Evolutionary conservation across 768 basidiomycete genomes (phyloP), one percentile per base, ranked within the genome.

Genomic region (Termitomyces titanicus): DNA sequence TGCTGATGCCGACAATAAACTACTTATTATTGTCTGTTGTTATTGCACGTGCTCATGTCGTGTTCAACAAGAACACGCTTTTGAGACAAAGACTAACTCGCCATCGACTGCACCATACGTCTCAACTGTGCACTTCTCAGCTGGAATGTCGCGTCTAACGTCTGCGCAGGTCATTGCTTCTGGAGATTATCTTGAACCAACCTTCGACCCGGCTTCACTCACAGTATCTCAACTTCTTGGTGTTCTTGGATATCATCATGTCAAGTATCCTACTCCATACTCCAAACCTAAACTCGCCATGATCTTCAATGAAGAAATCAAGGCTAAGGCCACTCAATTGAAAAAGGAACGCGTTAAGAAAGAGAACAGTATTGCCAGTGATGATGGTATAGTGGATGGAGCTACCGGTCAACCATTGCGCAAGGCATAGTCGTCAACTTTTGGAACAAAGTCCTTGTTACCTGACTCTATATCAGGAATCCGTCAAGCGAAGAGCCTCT

Each of bases 211-310:
- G 17, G 58, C 79, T 1, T 71, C 79, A 2, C 79, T 94, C 51
- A 94, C 91, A 0, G 82, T 93, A 25, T 80, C 89, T n/a, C 89
- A 93, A 64, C 76, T 94, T 5, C 78, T 89, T 11, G 91, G 89
- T 43, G 74, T 94, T 31, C 77, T 94, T 53, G 81, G 83, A 39
- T 87, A 83, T 65, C 92, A 94, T 70, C 85, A 87, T 60, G 73
- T 92, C 66, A 78, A 76, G 42, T 90, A 85, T 69, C 87, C 89
- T 8, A 78, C 83, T 7, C 86, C 86, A 2, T 85, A 88, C 68
- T 86, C 85, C 42, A 94, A 94, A 65, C 73, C 85, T 3, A 90
- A 85, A 65, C 79, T 94, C 18, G 80, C 92, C 12, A 79, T 84
- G 55, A 70, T 85, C n/a, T 94, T 93, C 70, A 83, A 89, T 56